phyloP scores from a whole-genome alignment of 768 basidiomycete genomes.

The Phanerodontia chrysosporium region DNA sequence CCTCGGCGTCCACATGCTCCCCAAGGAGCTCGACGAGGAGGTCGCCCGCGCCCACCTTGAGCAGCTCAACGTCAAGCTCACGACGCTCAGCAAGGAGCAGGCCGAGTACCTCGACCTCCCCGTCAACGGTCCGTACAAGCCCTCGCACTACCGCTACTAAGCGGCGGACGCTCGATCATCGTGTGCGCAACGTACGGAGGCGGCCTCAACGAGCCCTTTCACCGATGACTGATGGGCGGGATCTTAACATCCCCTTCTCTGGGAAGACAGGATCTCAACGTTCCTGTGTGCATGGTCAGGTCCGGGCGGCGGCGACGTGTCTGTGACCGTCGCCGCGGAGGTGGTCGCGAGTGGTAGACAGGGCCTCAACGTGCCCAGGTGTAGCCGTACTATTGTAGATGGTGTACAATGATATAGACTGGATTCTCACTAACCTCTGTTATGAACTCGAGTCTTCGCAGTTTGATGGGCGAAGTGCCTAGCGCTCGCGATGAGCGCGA shows the following conservation, averaged over 20 bases:
- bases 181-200: constrained; percentile 13
- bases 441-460: too few relatives aligned
- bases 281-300: constrained; percentile 16
- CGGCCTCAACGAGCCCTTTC: constrained; percentile 57
- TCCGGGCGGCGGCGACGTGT: constrained; percentile 13
- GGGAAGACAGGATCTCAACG: constrained; percentile 21
- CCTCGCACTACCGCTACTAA: constrained; percentile 64
- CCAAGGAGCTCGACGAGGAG: constrained; percentile 98
- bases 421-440: neutral
- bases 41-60: constrained; percentile 94
- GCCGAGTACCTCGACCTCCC: constrained; percentile 91
- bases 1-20: constrained; percentile 96
- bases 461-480: too few relatives aligned
- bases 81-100: constrained; percentile 66
- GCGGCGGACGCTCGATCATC: constrained; percentile 15
- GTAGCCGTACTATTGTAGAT: neutral
- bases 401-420: neutral
- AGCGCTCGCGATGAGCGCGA: too few relatives aligned
- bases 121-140: constrained; percentile 74
- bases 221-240: constrained; percentile 23
- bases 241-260: constrained; percentile 27
- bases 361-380: constrained; percentile 26
- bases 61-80: constrained; percentile 93
- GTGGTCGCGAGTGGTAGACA: constrained; percentile 15
- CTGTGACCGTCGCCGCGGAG: constrained; percentile 13